A percentile compares a stretch with the other conserved stretches of the same genome.
Conservation (phyloP, 768 basidiomycete species). For the Pisolithus marmoratus region DNA sequence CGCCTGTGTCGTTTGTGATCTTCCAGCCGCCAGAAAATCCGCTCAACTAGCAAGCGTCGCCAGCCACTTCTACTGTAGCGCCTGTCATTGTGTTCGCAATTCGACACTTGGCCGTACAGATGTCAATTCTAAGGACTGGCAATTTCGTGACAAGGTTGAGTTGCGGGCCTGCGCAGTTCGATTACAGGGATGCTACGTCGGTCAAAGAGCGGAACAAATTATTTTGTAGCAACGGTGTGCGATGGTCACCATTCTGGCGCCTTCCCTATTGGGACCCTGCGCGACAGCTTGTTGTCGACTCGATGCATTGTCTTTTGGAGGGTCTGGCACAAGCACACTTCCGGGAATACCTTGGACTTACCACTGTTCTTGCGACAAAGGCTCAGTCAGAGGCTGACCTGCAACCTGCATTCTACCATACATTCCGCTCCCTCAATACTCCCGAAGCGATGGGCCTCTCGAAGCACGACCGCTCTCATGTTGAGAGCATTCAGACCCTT, state of each 20-base stretch:
- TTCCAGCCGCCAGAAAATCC: constrained; percentile 28
- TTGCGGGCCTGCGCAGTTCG: background rate
- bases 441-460: background rate
- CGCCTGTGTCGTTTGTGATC: constrained; percentile 28
- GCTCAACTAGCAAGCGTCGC: constrained; percentile 10
- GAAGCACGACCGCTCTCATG: background rate
- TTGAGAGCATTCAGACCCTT: background rate
- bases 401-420: background rate
- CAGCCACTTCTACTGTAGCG: constrained; percentile 25
- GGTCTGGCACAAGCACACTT: too few species aligned
- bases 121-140: constrained; percentile 12
- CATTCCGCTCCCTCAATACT: background rate
- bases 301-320: too few species aligned
- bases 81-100: constrained; percentile 23
- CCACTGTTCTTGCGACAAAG: too few species aligned
- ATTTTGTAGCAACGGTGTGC: too few species aligned
- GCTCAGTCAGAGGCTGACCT: background rate
- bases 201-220: background rate
- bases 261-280: too few species aligned
- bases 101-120: constrained; percentile 1
- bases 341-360: too few species aligned
- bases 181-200: background rate
- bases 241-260: too few species aligned
- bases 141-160: background rate
- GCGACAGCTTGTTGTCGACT: too few species aligned